Percentiles rank a stretch among this genome's conserved stretches.
Evolutionary conservation across 1,284 basidiomycete genomes (phyloP).

Genomic region (Pholiota adiposa): DNA sequence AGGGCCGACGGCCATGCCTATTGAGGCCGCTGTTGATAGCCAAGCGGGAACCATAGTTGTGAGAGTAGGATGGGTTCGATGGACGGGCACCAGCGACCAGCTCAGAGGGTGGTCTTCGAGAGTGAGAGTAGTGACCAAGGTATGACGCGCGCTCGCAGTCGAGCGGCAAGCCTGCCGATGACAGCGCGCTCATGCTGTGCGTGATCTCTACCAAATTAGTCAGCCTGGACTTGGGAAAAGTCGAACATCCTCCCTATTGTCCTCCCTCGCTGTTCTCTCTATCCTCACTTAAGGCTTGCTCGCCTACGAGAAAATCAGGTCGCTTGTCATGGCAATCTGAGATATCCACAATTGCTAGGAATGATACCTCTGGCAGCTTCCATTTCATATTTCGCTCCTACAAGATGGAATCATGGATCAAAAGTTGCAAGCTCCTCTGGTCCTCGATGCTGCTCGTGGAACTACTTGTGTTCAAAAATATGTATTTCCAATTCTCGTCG

Average conservation of each 20-base stretch:
- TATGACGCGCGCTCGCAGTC: neutral
- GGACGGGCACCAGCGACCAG: neutral
- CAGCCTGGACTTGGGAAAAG: constrained; percentile 1
- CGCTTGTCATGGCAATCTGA: neutral
- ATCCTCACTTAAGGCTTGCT: neutral
- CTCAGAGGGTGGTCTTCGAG: neutral
- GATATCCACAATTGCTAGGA: neutral
- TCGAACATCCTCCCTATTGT: neutral
- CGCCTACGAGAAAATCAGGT: neutral
- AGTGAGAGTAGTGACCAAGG: neutral
- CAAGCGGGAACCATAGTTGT: constrained; percentile 39
- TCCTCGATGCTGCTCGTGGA: neutral
- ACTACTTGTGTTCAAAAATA: neutral
- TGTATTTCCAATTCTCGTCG: neutral
- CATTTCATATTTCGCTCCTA: no score
- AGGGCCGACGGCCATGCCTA: constrained; percentile 76
- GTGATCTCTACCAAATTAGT: constrained; percentile 2
- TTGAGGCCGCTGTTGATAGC: constrained; percentile 60
- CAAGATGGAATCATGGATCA: no score
- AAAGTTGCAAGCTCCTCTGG: neutral
- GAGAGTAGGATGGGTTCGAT: neutral
- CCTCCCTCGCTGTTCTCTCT: neutral
- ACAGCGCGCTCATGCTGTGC: neutral
- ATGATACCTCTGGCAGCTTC: no score
- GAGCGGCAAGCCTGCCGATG: neutral